Evolutionary conservation across 2,329 filamentous ascomycete species (phyloP).

Genomic region (Cadophora luteo-olivacea): DNA sequence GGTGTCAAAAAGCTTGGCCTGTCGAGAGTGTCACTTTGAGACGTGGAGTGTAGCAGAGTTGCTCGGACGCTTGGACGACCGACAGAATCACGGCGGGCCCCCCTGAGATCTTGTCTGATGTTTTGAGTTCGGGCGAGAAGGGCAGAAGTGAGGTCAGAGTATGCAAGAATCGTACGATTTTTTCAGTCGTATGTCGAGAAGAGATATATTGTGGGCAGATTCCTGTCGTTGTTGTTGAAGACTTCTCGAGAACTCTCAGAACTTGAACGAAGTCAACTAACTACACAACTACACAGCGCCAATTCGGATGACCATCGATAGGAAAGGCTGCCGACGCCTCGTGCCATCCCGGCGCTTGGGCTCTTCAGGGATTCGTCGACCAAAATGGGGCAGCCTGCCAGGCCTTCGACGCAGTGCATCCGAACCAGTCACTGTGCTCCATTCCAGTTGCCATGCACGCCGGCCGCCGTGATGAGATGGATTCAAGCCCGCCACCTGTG

Average conservation of each 20-base stretch:
- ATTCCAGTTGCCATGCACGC: constrained; percentile 15
- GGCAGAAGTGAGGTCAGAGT: constrained; percentile 14
- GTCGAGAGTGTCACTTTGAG: constrained; percentile 31
- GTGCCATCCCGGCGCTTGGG: constrained; percentile 34
- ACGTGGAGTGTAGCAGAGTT: constrained; percentile 36
- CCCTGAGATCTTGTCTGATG: constrained; percentile 29
- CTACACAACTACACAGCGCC: no score
- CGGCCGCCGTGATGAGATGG: constrained; percentile 8
- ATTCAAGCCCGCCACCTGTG: constrained; percentile 1
- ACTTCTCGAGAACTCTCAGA: background rate
- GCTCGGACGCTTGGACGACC: constrained; percentile 33
- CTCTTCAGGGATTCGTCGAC: constrained; percentile 31
- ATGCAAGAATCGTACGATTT: constrained; percentile 32
- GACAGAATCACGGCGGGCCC: constrained; percentile 22
- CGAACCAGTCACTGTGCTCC: constrained; percentile 21
- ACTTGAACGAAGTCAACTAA: background rate
- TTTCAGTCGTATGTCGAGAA: constrained; percentile 17
- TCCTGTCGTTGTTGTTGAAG: constrained; percentile 7
- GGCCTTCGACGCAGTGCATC: constrained; percentile 9
- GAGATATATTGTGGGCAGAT: constrained; percentile 29
- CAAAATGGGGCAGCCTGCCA: constrained; percentile 5
- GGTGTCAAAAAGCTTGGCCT: constrained; percentile 35
- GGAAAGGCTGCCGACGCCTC: constrained; percentile 24
- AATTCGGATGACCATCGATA: constrained; percentile 14
- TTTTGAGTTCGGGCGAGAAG: constrained; percentile 24